Conservation (phyloP, 768 basidiomycete species). For the Lactarius hatsudake region DNA sequence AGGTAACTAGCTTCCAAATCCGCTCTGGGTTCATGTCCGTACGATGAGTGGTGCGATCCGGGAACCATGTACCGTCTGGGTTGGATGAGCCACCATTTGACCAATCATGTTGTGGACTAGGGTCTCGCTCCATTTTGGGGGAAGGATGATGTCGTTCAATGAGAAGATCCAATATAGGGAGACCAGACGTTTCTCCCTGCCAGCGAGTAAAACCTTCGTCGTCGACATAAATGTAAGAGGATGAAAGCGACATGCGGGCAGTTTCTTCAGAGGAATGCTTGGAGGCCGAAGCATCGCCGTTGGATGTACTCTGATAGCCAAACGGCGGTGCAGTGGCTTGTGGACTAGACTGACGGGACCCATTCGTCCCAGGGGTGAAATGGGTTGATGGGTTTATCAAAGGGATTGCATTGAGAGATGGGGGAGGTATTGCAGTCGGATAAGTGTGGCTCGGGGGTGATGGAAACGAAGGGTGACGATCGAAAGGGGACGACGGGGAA, state of each 20-base stretch:
- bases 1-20: conserved; percentile 84
- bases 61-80: conserved; percentile 63
- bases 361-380: conserved; percentile 48
- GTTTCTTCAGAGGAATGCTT: conserved; percentile 57
- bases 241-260: conserved; percentile 62
- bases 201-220: conserved; percentile 85
- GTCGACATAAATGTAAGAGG: conserved; percentile 83
- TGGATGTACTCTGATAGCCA: conserved; percentile 29
- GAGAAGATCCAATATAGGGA: conserved; percentile 82
- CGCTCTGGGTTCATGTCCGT: conserved; percentile 84
- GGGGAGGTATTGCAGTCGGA: conserved; percentile 67
- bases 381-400: conserved; percentile 80
- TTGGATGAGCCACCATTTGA: conserved; percentile 1
- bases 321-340: conserved; percentile 43
- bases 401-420: conserved; percentile 72
- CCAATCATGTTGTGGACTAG: conserved; percentile 26
- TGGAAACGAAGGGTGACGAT: conserved; percentile 37
- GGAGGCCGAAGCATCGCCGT: conserved; percentile 22
- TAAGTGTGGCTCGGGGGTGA: conserved; percentile 42
- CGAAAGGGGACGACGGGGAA: conserved; percentile 35
- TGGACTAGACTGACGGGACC: conserved; percentile 49
- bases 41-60: conserved; percentile 69
- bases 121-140: conserved; percentile 37
- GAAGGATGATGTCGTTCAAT: conserved; percentile 62
- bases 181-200: conserved; percentile 92